Conservation (phyloP, 2,329 filamentous ascomycete genomes). For the Hymenoscyphus albidus region DNA sequence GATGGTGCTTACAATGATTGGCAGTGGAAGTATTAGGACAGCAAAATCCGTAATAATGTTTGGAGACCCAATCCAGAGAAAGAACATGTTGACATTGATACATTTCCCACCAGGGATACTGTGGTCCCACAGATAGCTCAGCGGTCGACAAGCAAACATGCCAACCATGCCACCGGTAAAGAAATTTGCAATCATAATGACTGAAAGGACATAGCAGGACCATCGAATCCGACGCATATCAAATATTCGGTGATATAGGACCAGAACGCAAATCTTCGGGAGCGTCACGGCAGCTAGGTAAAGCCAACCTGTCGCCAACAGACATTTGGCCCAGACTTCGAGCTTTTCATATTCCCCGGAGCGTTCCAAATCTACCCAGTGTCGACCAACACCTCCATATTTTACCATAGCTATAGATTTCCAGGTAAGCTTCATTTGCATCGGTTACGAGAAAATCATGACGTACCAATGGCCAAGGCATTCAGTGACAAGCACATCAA, state of each 20-base stretch:
- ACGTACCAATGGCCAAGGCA: conserved; percentile 8
- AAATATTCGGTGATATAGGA: conserved; percentile 9
- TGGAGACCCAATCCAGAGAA: conserved; percentile 5
- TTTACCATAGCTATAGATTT: conserved; percentile 5
- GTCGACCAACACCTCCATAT: conserved; percentile 5
- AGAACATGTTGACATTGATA: conserved; percentile 2
- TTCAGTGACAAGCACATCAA: conserved; percentile 4
- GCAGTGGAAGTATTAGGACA: conserved; percentile 9
- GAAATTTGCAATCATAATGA: conserved; percentile 3
- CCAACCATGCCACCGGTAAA: neutral
- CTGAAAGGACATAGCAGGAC: neutral
- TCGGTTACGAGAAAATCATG: neutral
- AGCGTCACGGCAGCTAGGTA: conserved; percentile 6
- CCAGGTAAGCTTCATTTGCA: neutral
- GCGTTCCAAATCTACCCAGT: neutral
- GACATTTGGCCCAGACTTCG: neutral
- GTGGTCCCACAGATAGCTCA: neutral
- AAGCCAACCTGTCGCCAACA: conserved; percentile 1
- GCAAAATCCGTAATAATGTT: conserved; percentile 11
- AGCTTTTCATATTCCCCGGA: neutral
- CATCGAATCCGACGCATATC: neutral
- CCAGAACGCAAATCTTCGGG: conserved; percentile 9
- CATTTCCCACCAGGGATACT: neutral
- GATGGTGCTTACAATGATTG: neutral
- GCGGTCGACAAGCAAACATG: neutral